Conservation (phyloP, 2,329 filamentous ascomycete species). For the Neopestalotiopsis sp. region DNA sequence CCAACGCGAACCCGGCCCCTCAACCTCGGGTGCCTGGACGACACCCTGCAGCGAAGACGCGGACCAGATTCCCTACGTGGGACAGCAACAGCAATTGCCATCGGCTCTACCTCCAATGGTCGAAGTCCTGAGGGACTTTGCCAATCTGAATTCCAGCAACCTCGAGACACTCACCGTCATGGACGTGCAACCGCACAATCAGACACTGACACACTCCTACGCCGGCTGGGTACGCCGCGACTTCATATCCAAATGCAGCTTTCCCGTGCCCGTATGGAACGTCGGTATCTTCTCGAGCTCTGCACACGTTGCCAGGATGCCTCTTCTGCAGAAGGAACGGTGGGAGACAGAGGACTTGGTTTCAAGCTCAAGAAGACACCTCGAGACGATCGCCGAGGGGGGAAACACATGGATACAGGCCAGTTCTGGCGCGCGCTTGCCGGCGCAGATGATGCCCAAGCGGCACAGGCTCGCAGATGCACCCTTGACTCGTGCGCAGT, state of each 20-base stretch:
- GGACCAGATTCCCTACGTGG: conserved; percentile 4
- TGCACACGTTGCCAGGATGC: conserved; percentile 19
- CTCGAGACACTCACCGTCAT: background rate
- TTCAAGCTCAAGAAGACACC: background rate
- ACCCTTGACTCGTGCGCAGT: conserved; percentile 8
- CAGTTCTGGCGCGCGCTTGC: conserved; percentile 18
- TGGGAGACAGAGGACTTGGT: conserved; percentile 19
- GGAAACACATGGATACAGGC: conserved; percentile 18
- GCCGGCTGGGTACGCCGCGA: conserved; percentile 26
- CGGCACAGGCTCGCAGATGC: background rate
- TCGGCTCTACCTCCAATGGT: conserved; percentile 20
- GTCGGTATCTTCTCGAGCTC: conserved; percentile 5
- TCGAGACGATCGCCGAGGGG: conserved; percentile 22
- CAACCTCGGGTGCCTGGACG: conserved; percentile 8
- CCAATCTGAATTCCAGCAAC: background rate
- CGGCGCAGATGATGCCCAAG: conserved; percentile 9
- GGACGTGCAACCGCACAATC: conserved; percentile 16
- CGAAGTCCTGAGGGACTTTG: background rate
- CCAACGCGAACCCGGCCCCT: conserved; percentile 17
- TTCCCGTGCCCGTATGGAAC: conserved; percentile 20
- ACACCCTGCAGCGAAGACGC: conserved; percentile 16
- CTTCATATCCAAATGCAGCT: conserved; percentile 22
- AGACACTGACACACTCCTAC: background rate
- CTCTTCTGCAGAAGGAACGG: conserved; percentile 13
- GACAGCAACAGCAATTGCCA: conserved; percentile 9